Conservation (phyloP, 2,329 filamentous ascomycete genomes). For the Cryphonectria parasitica region DNA sequence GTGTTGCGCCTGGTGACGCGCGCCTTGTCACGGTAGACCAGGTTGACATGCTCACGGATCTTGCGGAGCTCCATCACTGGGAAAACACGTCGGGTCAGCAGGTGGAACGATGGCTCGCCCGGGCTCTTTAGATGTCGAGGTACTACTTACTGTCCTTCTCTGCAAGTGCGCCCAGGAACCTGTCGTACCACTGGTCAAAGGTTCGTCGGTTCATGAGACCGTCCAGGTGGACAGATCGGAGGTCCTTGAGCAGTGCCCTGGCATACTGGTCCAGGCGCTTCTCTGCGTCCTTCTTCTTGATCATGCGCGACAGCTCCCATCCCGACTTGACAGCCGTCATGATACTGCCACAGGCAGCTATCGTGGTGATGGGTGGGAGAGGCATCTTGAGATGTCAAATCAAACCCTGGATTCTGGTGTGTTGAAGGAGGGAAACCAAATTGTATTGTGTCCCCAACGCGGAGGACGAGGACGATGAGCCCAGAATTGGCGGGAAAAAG, state of each 20-base stretch:
- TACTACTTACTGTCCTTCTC: conserved; percentile 35
- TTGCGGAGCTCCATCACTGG: conserved; percentile 27
- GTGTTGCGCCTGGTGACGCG: conserved; percentile 24
- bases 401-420: background rate
- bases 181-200: conserved; percentile 37
- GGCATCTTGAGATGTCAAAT: conserved; percentile 29
- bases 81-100: background rate
- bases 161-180: conserved; percentile 34
- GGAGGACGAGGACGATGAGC: background rate
- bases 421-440: background rate
- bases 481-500: background rate
- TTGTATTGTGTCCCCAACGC: background rate
- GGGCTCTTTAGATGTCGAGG: too few species aligned
- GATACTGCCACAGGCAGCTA: conserved; percentile 37
- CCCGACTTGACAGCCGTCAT: conserved; percentile 38
- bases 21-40: conserved; percentile 24
- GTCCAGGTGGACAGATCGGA: conserved; percentile 28
- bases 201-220: conserved; percentile 33
- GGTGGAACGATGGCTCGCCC: background rate
- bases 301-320: conserved; percentile 38
- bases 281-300: conserved; percentile 35
- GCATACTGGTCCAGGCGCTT: conserved; percentile 28
- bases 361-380: conserved; percentile 34
- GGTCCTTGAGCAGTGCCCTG: conserved; percentile 24
- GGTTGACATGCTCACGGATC: conserved; percentile 26